Conservation (phyloP, 169 alveolate genomes). For the Cryptosporidium bovis region DNA sequence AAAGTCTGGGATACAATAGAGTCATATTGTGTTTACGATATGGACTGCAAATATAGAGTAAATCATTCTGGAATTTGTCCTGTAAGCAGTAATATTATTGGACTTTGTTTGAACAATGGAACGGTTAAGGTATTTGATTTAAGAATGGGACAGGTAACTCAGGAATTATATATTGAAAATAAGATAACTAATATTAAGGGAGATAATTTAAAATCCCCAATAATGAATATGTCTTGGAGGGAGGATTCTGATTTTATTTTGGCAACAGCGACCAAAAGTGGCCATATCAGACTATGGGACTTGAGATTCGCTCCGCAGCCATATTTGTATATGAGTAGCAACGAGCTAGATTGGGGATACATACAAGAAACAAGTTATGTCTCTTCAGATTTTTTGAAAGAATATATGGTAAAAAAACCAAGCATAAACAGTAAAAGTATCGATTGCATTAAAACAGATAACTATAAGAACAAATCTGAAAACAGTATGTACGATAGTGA, state of each 20-base stretch:
- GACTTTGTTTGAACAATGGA: slow-evolving; percentile 42
- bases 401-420: neutral
- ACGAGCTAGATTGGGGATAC: slow-evolving; percentile 56
- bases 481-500: neutral
- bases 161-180: slow-evolving; percentile 20
- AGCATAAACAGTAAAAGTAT: neutral
- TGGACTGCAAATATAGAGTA: slow-evolving; percentile 8
- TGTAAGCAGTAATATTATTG: slow-evolving; percentile 8
- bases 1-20: slow-evolving; percentile 66
- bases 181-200: slow-evolving; percentile 15
- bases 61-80: slow-evolving; percentile 7
- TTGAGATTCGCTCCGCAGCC: slow-evolving; percentile 82
- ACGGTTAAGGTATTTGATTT: slow-evolving; percentile 35
- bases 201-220: slow-evolving; percentile 37
- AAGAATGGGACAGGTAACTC: slow-evolving; percentile 50
- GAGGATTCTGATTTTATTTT: slow-evolving; percentile 36
- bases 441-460: neutral
- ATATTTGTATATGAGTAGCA: slow-evolving; percentile 27
- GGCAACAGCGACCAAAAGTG: slow-evolving; percentile 87
- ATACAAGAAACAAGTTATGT: slow-evolving; percentile 38
- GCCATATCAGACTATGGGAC: slow-evolving; percentile 88
- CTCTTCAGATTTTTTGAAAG: neutral
- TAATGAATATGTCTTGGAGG: slow-evolving; percentile 44
- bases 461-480: neutral
- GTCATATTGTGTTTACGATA: neutral